Evolutionary conservation across 805 yeast genomes (phyloP), one percentile per base, ranked within the genome.

Genomic region (Ogataea ganodermae): DNA sequence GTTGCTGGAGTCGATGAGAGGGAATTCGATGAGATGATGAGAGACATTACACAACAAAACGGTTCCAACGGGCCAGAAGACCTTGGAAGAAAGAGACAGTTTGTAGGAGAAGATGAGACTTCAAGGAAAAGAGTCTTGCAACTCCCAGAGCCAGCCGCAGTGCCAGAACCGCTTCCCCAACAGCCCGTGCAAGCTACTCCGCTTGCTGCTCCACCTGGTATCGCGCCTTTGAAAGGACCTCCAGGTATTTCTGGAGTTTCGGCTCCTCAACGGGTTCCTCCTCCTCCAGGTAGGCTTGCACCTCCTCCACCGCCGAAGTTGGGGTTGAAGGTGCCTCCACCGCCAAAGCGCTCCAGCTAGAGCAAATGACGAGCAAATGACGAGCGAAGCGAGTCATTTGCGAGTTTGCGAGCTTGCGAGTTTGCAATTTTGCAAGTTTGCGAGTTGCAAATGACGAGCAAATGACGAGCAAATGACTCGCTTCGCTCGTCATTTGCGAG

Each of bases 1-100:
- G 38, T 42, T 38, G 53, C 46, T 16, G 51, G 47, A 23, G 74
- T 76, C 31, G 83, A 79, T 42, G n/a, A n/a, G n/a, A 58, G 66
- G 36, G 84, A 80, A 52, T 73, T 73, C 50, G 78, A 74, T 33
- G 72, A 69, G 45, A 73, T 80, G 68, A 74, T 81, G 75, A 63
- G 66, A 44, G 82, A 75, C 45, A 61, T 78, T 42, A 69, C 70
- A n/a, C n/a, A n/a, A n/a, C n/a, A n/a, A n/a, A n/a, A n/a, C n/a
- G n/a, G n/a, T n/a, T n/a, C 33, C n/a, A 30, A 22, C 24, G 24
- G 24, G 8, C 24, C n/a, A 30, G 14, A 13, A 30, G 33, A 30
- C 14, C 30, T 27, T 30, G 6, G 8, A 4, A 30, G 8, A 18
- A 30, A 6, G 17, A 30, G 9, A n/a, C 33, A n/a, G n/a, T n/a